Evolutionary conservation across 805 yeast species (phyloP), one percentile per base, ranked within the genome.

Genomic region (Limtongozyma cylindracea): DNA sequence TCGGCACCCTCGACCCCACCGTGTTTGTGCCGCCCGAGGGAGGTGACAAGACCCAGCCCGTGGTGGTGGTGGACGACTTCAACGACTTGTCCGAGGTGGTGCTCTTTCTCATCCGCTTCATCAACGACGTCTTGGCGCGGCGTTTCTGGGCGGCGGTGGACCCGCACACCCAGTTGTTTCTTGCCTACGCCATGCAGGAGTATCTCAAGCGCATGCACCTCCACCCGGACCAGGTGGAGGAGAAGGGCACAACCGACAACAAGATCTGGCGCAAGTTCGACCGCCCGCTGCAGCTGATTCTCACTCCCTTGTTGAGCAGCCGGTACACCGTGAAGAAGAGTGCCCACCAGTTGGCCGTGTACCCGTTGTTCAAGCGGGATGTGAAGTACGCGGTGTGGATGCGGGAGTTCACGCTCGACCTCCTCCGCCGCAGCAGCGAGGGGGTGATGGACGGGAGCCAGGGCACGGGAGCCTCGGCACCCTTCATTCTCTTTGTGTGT

Each of bases 111-210:
- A 47, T 61, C 3, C 53, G 56, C 31, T 62, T 82, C 21, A 48
- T 82, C 16, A 69, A 74, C 27, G 56, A 60, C 24, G 53, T 63
- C 26, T 51, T 88, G n/a, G 71, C 82, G 6, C 78, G 76, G 16
- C 64, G 78, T 1, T 82, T 80, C 41, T 70, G 91, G 65, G 80
- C 93, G 0, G 71, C 94, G 2, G 73, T 71, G 16, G 80, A 80
- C 35, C 93, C 96, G 0, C 60, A 63, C 12, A 62, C 65, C 21
- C 98, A 88, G 39, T 53, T 74, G 26, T 74, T 71, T 35, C 54
- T 80, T 17, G 93, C 94, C 0, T 72, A 62, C 40, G 72, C 84
- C 0, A 76, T 88, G 61, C 99, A 88, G 39, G 88, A 78, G 29
- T 67, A 70, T 21, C 44, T 88, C 23, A 65, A 65, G 29, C 56